Evolutionary conservation across 2,329 filamentous ascomycete genomes (phyloP).

Genomic region (Dactylellina leptospora): DNA sequence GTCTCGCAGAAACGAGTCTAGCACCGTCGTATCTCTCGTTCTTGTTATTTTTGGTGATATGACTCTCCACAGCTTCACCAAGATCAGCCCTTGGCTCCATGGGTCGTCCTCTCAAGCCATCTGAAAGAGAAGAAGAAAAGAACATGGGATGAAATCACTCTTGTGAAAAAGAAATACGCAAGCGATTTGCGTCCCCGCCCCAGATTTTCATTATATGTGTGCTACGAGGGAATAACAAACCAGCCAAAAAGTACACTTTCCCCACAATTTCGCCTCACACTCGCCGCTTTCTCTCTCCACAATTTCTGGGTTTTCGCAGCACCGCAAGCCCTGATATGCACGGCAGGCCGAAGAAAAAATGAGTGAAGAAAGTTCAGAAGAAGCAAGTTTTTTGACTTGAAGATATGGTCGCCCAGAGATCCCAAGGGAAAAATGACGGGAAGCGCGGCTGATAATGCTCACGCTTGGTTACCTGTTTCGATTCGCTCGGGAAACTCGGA

Average conservation of each 20-base stretch:
- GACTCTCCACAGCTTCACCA: constrained; percentile 22
- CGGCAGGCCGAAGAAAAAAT: background rate
- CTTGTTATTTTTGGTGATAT: constrained; percentile 18
- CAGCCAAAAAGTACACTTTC: background rate
- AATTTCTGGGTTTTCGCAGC: constrained; percentile 2
- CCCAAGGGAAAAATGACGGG: background rate
- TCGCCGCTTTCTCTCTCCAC: constrained; percentile 3
- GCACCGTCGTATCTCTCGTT: background rate
- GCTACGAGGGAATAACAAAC: no score
- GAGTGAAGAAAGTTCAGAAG: background rate
- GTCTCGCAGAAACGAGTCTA: background rate
- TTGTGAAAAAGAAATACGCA: background rate
- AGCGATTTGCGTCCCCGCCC: constrained; percentile 7
- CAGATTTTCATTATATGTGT: constrained; percentile 10
- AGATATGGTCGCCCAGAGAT: background rate
- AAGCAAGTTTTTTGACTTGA: no score
- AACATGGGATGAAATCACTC: background rate
- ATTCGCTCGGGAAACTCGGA: constrained; percentile 18
- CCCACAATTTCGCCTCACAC: constrained; percentile 18
- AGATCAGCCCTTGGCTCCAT: constrained; percentile 27
- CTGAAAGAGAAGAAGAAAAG: background rate
- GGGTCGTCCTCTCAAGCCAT: no score
- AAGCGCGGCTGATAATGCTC: constrained; percentile 14
- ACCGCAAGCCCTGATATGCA: constrained; percentile 13
- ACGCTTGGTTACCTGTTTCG: no score